Evolutionary conservation across 192 early-diverging fungal species (phyloP), one percentile per base, ranked within the genome.

Genomic region (Backusella mclennaniae): DNA sequence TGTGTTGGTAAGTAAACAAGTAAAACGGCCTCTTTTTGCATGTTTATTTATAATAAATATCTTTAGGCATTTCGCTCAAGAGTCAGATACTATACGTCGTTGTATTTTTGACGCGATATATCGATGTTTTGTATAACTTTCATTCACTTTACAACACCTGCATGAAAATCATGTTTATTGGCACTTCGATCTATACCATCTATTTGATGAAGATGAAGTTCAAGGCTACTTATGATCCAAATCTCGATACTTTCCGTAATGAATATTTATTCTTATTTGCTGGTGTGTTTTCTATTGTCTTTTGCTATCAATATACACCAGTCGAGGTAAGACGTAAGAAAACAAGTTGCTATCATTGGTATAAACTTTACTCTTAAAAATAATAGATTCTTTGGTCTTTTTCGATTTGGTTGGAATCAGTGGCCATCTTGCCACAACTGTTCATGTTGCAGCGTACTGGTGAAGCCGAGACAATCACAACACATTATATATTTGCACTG

Each of bases 381-480:
- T 2, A 35, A 73, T 89, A 99, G 93, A 88, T 97, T 41, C 82
- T 97, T 6, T 99, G 98, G 98, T 87, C 96, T 6, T 99, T 99
- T 84, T 99, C 97, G 23, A 93, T 99, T 75, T 99, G 93, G 75
- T 87, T 99, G 74, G 98, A 99, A 82, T 86, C 97, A 6, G 95
- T 97, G 0, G 98, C 98, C 8, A 99, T 99, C 83, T 84, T 99
- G 67, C 98, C 98, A 33, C 98, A 99, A 79, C 90, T 99, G 17
- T 98, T 98, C 87, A 96, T 97, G 87, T 87, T 99, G 76, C 90
- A 93, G 19, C 92, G 96, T 66, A 98, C 97, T 6, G 96, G 97
- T 35, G 97, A 99, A 83, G 97, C 97, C 12, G 97, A 99, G 82
- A 98, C 96, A 19, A 99, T 99, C 83, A 99, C 97, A 14, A 95